Evolutionary conservation across 306 rosid species (phyloP).

Genomic region (Trifolium dubium): DNA sequence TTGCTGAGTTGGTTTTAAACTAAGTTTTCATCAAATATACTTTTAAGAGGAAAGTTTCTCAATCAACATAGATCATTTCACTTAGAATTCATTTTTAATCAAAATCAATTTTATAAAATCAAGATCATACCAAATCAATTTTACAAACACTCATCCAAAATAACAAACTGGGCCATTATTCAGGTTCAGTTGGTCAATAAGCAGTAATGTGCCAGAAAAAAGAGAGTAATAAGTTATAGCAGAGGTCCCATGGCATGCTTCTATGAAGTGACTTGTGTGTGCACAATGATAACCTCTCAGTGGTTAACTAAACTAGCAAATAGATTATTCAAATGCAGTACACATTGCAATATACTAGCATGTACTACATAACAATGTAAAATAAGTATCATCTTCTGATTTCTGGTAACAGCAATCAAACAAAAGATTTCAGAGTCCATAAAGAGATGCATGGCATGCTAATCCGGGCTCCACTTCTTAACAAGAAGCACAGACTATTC

Average conservation of each 20-base stretch:
- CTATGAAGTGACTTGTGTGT: slow-evolving; percentile 18
- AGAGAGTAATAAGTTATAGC: not conserved
- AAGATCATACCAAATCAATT: not conserved
- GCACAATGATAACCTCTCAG: slow-evolving; percentile 25
- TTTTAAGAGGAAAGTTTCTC: not conserved
- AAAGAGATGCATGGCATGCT: slow-evolving; percentile 36
- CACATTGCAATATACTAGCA: slow-evolving; percentile 21
- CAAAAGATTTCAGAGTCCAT: slow-evolving; percentile 39
- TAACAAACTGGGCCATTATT: slow-evolving; percentile 37
- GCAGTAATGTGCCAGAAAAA: slow-evolving; percentile 24
- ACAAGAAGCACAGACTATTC: slow-evolving; percentile 33
- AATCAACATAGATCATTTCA: not conserved
- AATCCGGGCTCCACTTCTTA: slow-evolving; percentile 39
- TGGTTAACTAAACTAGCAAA: slow-evolving; percentile 33
- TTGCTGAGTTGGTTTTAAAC: not conserved
- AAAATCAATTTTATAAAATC: not conserved
- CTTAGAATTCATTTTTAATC: not conserved
- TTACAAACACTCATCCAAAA: not conserved
- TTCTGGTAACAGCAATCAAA: slow-evolving; percentile 31
- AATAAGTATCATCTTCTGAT: slow-evolving; percentile 22
- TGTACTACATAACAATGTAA: slow-evolving; percentile 3
- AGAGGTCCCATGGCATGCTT: slow-evolving; percentile 41
- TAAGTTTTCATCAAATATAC: not conserved
- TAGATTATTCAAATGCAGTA: slow-evolving; percentile 24
- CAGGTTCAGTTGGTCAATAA: slow-evolving; percentile 30